Conservation (phyloP, 495 filamentous ascomycete genomes). For the Podospora anserina region DNA sequence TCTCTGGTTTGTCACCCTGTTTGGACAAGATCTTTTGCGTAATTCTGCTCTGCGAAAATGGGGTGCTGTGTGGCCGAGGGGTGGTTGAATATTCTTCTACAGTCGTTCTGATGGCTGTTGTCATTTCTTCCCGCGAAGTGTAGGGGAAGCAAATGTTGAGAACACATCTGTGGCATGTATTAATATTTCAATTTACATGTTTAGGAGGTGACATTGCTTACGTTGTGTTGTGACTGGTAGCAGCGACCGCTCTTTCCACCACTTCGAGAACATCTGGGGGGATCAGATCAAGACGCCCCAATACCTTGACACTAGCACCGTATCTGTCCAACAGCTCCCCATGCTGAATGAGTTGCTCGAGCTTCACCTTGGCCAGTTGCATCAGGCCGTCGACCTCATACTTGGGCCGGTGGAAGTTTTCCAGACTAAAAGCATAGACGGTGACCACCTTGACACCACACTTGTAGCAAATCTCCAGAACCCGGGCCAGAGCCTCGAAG, state of each 20-base stretch:
- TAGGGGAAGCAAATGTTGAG: constrained; percentile 98
- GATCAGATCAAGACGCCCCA: constrained; percentile 77
- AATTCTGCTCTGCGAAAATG: constrained; percentile 84
- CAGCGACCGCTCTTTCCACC: constrained; percentile 73
- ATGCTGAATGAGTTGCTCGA: constrained; percentile 85
- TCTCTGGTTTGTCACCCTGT: constrained; percentile 48
- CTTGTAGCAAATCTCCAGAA: constrained; percentile 97
- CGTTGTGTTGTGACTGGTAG: constrained; percentile 81
- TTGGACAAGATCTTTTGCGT: constrained; percentile 72
- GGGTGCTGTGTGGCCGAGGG: constrained; percentile 55
- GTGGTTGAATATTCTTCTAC: constrained; percentile 78
- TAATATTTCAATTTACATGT: not conserved
- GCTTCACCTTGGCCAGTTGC: constrained; percentile 95
- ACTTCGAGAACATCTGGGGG: constrained; percentile 83
- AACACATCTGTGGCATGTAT: constrained; percentile 53
- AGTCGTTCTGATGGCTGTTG: constrained; percentile 80
- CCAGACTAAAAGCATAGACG: constrained; percentile 96
- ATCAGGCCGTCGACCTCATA: constrained; percentile 97
- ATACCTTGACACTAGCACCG: constrained; percentile 77
- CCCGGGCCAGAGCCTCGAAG: constrained; percentile 90
- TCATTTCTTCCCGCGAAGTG: constrained; percentile 94
- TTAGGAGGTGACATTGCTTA: constrained; percentile 30
- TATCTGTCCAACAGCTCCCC: constrained; percentile 91
- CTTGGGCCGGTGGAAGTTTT: constrained; percentile 98
- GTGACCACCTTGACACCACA: constrained; percentile 92